Percentiles rank a stretch among this genome's conserved stretches.
These are phyloP conservation scores for Pleurotus citrinopileatus DNA, from an alignment of 768 basidiomycete genomes.

Conservation along the genomic window DNA sequence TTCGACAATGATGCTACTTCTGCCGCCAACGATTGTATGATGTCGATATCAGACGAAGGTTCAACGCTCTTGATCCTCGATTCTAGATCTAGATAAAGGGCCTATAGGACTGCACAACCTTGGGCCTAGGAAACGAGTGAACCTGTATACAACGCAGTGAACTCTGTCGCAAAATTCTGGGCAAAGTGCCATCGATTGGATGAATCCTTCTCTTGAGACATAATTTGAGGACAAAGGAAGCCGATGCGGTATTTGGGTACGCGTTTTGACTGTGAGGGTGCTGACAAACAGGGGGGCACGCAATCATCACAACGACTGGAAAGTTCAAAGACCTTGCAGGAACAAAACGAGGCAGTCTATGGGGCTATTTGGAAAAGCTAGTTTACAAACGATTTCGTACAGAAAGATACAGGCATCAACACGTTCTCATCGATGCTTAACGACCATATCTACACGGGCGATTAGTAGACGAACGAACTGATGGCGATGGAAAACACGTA, in stretches of 20 bases:
- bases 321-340: background rate
- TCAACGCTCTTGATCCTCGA: conserved; percentile 42
- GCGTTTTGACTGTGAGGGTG: background rate
- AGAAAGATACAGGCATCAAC: conserved; percentile 1
- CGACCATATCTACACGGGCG: conserved; percentile 37
- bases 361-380: background rate
- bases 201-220: conserved; percentile 3
- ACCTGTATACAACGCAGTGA: conserved; percentile 1
- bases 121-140: background rate
- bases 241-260: background rate
- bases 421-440: conserved; percentile 19
- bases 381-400: background rate
- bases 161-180: background rate
- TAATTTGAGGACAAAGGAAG: background rate
- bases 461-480: background rate
- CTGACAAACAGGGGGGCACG: background rate
- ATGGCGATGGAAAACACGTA: conserved; percentile 36
- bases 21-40: conserved; percentile 30
- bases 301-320: background rate
- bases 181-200: conserved; percentile 10
- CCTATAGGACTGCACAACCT: background rate
- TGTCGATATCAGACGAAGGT: conserved; percentile 24
- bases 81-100: conserved; percentile 40
- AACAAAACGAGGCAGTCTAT: background rate
- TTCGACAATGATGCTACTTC: conserved; percentile 61